Base-by-base conservation (phyloP, 768 basidiomycete genomes). In the Galerina marginata region DNA sequence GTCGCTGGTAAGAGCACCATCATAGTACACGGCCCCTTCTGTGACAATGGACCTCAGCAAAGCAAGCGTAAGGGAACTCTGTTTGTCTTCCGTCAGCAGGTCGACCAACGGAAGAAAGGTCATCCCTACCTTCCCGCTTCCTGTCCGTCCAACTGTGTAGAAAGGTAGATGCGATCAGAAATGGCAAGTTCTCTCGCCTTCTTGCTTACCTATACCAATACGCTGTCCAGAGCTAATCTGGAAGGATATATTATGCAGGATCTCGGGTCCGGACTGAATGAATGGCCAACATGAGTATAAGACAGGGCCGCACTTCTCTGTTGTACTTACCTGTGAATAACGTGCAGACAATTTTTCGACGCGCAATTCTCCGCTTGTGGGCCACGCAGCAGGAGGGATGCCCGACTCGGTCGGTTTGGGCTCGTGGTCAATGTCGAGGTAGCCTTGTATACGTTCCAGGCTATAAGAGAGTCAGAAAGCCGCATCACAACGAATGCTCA, bases 371-470 rank as follows among this genome's bases (percentile, higher is more conserved):
- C 86, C 86, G 5, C 79, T 81, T 3, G 83, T 72, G 0, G 86
- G 85, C 85, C 86, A 88, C 50, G 82, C 78, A 0, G 85, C 85
- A 6, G 86, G 84, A 7, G 85, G 86, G 40, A 72, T 71, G 43
- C 79, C 80, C 1, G 64, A 59, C 12, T 69, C 55, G 0, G 74
- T 72, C 4, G 75, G 58, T 57, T 74, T 69, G 2, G 79, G 78
- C 67, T 89, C 86, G 49, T 85, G 83, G 43, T 87, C 86, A 59
- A 87, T 86, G 36, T 75, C 66, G 20, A 87, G 69, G 67, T 86
- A 89, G 2, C 70, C 88, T 54, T 89, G 83, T 1, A 94, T 87
- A 56, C 93, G 89, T 66, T 95, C 92, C 23, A 81, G 67, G 63
- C 81, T 80, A 14, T 46, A 12, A 2, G 3, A 38, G n/a, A 15